Base-by-base conservation (phyloP, 2,329 filamentous ascomycete species). In the Coniosporium tulheliwenetii region DNA sequence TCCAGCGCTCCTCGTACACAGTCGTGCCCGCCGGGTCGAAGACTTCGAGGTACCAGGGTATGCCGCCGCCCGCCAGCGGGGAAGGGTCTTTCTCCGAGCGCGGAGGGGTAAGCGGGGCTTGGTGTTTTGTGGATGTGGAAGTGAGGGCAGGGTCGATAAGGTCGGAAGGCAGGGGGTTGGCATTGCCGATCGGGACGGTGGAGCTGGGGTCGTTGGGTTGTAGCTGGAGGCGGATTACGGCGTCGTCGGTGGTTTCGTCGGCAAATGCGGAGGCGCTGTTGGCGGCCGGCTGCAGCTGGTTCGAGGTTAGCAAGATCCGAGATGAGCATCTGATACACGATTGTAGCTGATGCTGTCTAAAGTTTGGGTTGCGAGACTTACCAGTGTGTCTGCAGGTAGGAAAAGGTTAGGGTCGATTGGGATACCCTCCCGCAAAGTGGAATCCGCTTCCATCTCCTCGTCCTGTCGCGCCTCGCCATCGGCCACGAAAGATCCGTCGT, bases 11-110 rank as follows among this genome's bases (percentile, higher is more conserved):
- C 47, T 81, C 80, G 41, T 83, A 68, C 8, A 89, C 75, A 1
- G 81, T 89, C 0, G 85, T 93, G 42, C 86, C 89, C 40, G 76
- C 53, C 41, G 83, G 81, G 39, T 91, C 76, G 54, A 93, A 93
- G 8, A 75, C 71, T 52, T 83, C 75, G 44, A 94, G 73, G 58
- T 93, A 94, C 85, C 86, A 95, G 7, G 85, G 77, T 10, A 93
- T 68, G 30, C 89, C 89, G 43, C 89, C 89, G 38, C 80, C 70
- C 2, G 72, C 72, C 36, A 85, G 65, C 10, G 71, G 65, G 5
- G 16, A 33, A 8, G 29, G 37, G 40, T 59, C 51, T 15, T 51
- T 45, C 36, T 72, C 69, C 3, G 58, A 82, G 40, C 77, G 71
- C 1, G 79, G 79, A 19, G 79, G 79, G 2, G 79, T 83, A 9